Base-by-base conservation (phyloP, 257 asterid species). In the Apocynum venetum region DNA sequence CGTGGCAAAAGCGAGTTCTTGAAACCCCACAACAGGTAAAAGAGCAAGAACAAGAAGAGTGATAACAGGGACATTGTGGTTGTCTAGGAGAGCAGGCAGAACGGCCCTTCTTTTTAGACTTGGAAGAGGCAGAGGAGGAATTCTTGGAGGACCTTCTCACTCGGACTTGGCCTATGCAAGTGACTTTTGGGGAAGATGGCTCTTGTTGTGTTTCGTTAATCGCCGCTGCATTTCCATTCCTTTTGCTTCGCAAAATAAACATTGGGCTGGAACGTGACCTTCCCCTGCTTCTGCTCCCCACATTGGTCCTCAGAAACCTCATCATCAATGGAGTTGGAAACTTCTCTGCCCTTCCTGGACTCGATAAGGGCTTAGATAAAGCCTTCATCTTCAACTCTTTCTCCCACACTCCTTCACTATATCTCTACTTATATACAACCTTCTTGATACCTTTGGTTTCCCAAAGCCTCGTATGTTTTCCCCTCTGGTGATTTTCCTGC, bases 151-250 rank as follows among this genome's bases (percentile, higher is more conserved):
- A 77, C 72, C 96, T 88, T 75, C 93, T 84, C 70, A 85, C 92
- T 2, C 95, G 87, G 72, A 93, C 98, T 46, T 93, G 98, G 53
- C 98, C 98, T 76, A 93, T 91, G 80, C 97, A 93, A 52, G 97
- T 93, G 80, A 93, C 97, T 77, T 93, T 93, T 0, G 97, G 97
- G 2, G 97, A 93, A 60, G 97, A 84, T 0, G 97, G 97, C 7
- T 93, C 97, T 71, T 86, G 96, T 0, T 85, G 75, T 2, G 89
- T 51, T 75, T 85, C 87, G 56, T 83, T 79, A 8, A 31, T 71
- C 8, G 82, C 84, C 0, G 76, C 76, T 0, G 80, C 51, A 55
- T 76, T 87, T 3, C 77, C 66, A 56, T 76, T 88, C 7, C 76
- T 89, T 11, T 74, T 81, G 73, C 93, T 69, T 49, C 83, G 43